These are phyloP conservation scores for Salix purpurea DNA, from an alignment of 345 rosid genomes.

Conservation along the genomic window DNA sequence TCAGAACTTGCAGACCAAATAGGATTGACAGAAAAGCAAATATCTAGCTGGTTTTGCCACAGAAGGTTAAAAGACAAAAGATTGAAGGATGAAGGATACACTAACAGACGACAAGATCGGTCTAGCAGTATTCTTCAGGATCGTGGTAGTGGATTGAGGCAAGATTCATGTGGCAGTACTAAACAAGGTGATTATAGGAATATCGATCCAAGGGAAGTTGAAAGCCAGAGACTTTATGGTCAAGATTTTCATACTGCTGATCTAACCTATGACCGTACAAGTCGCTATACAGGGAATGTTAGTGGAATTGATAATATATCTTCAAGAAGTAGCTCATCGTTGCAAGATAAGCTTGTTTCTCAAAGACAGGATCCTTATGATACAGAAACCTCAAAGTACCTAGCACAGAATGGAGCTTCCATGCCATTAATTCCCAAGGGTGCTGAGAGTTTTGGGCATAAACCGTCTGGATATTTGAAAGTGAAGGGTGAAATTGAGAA, in stretches of 20 bases:
- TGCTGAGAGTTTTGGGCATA: conserved; percentile 40
- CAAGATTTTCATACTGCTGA: conserved; percentile 37
- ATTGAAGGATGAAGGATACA: conserved; percentile 50
- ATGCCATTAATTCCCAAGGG: conserved; percentile 25
- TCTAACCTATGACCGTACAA: conserved; percentile 31
- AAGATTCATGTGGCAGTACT: conserved; percentile 96
- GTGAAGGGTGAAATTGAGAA: conserved; percentile 66
- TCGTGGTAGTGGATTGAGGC: conserved; percentile 72
- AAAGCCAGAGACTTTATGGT: conserved; percentile 61
- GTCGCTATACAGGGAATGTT: conserved; percentile 35
- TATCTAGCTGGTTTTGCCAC: conserved; percentile 98
- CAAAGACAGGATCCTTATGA: conserved; percentile 37
- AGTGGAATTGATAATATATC: conserved; percentile 60
- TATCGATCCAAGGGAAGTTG: conserved; percentile 74
- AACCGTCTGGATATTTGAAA: conserved; percentile 84
- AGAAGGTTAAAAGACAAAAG: conserved; percentile 86
- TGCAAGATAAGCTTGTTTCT: conserved; percentile 48
- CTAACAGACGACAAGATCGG: conserved; percentile 69
- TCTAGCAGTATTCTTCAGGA: conserved; percentile 80
- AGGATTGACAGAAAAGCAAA: conserved; percentile 87
- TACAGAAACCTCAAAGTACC: conserved; percentile 30
- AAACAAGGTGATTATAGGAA: conserved; percentile 63
- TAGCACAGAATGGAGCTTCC: conserved; percentile 31
- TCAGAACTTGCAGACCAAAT: conserved; percentile 55
- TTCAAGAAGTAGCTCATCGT: conserved; percentile 64